Conservation (phyloP, 306 rosid species). For the Vachellia collinsii region DNA sequence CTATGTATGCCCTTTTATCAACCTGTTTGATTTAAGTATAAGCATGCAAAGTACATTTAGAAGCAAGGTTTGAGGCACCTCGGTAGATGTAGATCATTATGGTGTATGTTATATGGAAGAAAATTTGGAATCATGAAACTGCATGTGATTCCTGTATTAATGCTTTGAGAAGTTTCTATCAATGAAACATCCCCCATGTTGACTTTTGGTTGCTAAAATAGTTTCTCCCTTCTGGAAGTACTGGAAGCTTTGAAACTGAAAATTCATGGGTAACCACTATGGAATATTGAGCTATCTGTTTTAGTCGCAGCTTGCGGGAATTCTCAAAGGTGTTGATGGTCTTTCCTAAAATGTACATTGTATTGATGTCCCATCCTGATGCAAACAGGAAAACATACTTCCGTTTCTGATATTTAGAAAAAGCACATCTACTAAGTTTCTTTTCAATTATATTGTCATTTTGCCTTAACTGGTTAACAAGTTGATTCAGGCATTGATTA, state of each 20-base stretch:
- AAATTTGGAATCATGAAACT: conserved; percentile 18
- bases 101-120: background rate
- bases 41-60: background rate
- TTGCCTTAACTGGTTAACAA: background rate
- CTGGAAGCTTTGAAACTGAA: conserved; percentile 9
- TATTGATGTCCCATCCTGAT: background rate
- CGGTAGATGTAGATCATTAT: conserved; percentile 27
- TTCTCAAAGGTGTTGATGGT: conserved; percentile 2
- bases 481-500: background rate
- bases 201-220: background rate
- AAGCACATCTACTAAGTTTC: background rate
- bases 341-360: background rate
- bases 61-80: background rate
- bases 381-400: background rate
- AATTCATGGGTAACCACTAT: background rate
- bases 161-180: background rate
- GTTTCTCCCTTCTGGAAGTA: background rate
- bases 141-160: background rate
- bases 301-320: background rate
- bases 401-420: background rate
- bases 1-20: conserved; percentile 63
- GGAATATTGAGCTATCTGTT: background rate
- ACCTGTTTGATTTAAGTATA: conserved; percentile 6
- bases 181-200: background rate
- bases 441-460: background rate